These are phyloP conservation scores for Purshia tridentata DNA, from an alignment of 306 rosid species.

Conservation along the genomic window DNA sequence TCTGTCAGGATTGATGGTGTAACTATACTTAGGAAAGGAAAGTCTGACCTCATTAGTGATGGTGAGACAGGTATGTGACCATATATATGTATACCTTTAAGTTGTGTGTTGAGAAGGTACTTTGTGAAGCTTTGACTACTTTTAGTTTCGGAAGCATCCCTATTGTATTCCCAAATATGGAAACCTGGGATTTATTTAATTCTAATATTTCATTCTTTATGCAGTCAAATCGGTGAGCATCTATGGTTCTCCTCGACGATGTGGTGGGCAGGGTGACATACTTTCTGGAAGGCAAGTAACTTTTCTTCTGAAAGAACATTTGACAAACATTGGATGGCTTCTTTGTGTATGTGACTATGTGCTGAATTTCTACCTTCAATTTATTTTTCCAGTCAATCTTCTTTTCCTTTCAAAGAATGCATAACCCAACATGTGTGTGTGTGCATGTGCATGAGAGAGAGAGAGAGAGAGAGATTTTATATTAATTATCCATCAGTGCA, in stretches of 20 bases:
- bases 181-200: slow-evolving; percentile 4
- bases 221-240: slow-evolving; percentile 79
- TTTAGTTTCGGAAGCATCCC: not conserved
- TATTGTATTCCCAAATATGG: slow-evolving; percentile 5
- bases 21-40: slow-evolving; percentile 79
- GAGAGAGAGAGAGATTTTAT: not conserved
- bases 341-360: not conserved
- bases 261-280: slow-evolving; percentile 96
- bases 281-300: slow-evolving; percentile 91
- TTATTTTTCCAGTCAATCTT: not conserved
- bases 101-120: not conserved
- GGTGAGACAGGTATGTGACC: slow-evolving; percentile 65
- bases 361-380: not conserved
- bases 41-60: slow-evolving; percentile 71
- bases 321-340: not conserved
- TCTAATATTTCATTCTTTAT: slow-evolving; percentile 4
- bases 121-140: not conserved
- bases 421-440: not conserved
- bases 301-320: not conserved
- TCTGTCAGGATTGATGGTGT: slow-evolving; percentile 82
- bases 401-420: not conserved
- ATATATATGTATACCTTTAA: slow-evolving; percentile 10
- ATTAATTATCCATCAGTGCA: not conserved
- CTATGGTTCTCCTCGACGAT: slow-evolving; percentile 87
- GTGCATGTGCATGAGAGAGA: not conserved